Conservation (phyloP, 2,329 filamentous ascomycete genomes). For the Aspergillus piperis region DNA sequence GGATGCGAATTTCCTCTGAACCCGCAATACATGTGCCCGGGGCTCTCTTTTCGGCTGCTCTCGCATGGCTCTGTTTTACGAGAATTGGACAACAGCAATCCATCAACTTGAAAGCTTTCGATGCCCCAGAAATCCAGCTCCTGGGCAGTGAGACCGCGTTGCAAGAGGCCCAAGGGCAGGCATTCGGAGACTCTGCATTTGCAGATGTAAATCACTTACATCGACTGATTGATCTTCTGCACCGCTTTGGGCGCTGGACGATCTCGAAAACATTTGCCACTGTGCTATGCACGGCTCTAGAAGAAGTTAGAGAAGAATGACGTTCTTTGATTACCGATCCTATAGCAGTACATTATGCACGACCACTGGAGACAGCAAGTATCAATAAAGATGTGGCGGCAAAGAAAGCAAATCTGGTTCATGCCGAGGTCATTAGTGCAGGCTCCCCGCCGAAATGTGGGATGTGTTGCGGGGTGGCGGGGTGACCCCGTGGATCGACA, state of each 20-base stretch:
- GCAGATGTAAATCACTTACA: constrained; percentile 29
- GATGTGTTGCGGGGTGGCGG: background rate
- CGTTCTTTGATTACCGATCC: background rate
- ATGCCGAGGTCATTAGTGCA: background rate
- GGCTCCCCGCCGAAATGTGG: background rate
- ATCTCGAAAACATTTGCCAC: constrained; percentile 30
- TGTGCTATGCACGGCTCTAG: constrained; percentile 18
- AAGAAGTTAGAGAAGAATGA: background rate
- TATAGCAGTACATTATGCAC: background rate
- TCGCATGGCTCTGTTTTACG: constrained; percentile 22
- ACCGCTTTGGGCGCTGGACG: constrained; percentile 30
- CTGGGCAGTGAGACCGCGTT: constrained; percentile 21
- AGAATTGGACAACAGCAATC: constrained; percentile 16
- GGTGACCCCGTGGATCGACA: background rate
- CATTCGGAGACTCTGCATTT: constrained; percentile 19
- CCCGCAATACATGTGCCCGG: constrained; percentile 25
- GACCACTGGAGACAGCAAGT: background rate
- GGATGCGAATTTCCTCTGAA: constrained; percentile 21
- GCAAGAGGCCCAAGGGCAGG: constrained; percentile 18
- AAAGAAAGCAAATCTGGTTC: background rate
- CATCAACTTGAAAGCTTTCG: constrained; percentile 18
- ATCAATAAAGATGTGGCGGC: background rate
- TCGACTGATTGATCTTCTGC: constrained; percentile 27
- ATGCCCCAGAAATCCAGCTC: constrained; percentile 30
- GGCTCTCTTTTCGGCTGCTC: constrained; percentile 17